Evolutionary conservation across 805 yeast species (phyloP).

Genomic region (Maudiozyma pseudohumilis): DNA sequence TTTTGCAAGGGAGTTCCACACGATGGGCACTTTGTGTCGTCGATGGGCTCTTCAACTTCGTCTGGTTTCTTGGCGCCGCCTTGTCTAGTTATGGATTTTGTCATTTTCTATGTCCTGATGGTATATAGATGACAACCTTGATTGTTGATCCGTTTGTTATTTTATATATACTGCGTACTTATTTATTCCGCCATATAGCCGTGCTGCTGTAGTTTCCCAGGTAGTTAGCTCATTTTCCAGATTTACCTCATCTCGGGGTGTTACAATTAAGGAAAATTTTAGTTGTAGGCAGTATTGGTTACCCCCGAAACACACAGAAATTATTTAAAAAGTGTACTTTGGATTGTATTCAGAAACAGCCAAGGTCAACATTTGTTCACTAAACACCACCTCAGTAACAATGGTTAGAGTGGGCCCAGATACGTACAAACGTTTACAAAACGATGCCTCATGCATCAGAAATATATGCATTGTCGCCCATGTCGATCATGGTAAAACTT

Average conservation of each 20-base stretch:
- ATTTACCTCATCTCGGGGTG: constrained; percentile 4
- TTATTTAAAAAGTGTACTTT: too few species aligned
- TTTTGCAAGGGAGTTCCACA: constrained; percentile 19
- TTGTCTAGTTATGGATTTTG: too few species aligned
- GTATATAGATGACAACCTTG: too few species aligned
- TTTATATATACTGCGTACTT: too few species aligned
- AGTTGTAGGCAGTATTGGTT: neutral
- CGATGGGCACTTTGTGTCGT: constrained; percentile 18
- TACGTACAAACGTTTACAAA: constrained; percentile 57
- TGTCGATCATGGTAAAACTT: constrained; percentile 97
- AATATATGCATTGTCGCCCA: constrained; percentile 95
- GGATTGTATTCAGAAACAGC: too few species aligned
- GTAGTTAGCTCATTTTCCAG: too few species aligned
- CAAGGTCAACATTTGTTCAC: too few species aligned
- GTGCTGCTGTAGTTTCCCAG: too few species aligned
- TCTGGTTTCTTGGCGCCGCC: neutral
- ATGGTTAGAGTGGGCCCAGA: constrained; percentile 52
- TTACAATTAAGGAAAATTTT: neutral
- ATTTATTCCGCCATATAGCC: too few species aligned
- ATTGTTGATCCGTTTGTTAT: neutral
- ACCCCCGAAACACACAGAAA: too few species aligned
- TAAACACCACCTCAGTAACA: neutral
- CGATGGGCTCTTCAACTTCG: neutral
- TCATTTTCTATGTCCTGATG: too few species aligned
- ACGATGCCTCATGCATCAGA: constrained; percentile 58